Evolutionary conservation across 2,329 filamentous ascomycete genomes (phyloP).

Genomic region (Madurella mycetomatis): DNA sequence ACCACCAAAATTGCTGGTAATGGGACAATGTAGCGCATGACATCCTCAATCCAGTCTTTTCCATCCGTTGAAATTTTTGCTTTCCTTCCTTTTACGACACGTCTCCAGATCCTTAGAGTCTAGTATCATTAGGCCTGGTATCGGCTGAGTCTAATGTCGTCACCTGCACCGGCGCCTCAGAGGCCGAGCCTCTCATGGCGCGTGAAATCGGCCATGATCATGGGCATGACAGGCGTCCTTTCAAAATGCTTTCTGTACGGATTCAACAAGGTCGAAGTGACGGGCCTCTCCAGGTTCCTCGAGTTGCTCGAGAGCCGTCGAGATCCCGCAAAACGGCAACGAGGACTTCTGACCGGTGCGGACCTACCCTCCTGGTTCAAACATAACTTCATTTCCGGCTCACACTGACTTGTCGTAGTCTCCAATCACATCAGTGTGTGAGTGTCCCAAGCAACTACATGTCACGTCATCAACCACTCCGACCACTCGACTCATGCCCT

Average conservation of each 20-base stretch:
- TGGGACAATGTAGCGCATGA: slow-evolving; percentile 1
- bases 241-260: slow-evolving; percentile 71
- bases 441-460: slow-evolving; percentile 10
- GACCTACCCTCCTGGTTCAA: background rate
- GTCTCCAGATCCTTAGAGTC: background rate
- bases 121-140: background rate
- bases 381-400: background rate
- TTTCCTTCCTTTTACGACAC: background rate
- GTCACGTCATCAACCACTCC: background rate
- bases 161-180: slow-evolving; percentile 24
- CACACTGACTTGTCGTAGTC: slow-evolving; percentile 45
- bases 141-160: slow-evolving; percentile 7
- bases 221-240: slow-evolving; percentile 67
- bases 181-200: slow-evolving; percentile 66
- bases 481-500: slow-evolving; percentile 16
- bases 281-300: slow-evolving; percentile 72
- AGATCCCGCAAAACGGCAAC: slow-evolving; percentile 60
- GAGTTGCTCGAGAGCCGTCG: slow-evolving; percentile 68
- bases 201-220: slow-evolving; percentile 65
- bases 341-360: slow-evolving; percentile 79
- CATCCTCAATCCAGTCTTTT: background rate
- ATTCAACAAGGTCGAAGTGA: slow-evolving; percentile 69
- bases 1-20: background rate
- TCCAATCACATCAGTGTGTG: slow-evolving; percentile 86
- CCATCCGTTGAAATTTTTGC: background rate